Conservation (phyloP, 2,329 filamentous ascomycete genomes). For the Whalleya microplaca region DNA sequence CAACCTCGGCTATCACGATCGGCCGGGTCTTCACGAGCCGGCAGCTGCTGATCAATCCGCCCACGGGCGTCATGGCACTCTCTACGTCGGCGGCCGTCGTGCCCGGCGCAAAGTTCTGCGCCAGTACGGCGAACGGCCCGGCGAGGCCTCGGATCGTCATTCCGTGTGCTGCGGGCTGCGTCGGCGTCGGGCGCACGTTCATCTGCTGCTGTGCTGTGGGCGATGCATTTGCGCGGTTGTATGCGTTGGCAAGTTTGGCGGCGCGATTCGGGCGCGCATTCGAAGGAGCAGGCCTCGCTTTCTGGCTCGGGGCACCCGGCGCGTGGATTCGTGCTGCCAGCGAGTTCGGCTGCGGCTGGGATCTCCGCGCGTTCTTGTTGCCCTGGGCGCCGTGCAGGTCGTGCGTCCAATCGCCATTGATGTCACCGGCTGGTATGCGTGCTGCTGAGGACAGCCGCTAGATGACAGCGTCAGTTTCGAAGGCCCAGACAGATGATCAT, state of each 20-base stretch:
- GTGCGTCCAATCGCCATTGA: slow-evolving; percentile 73
- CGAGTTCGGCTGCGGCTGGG: slow-evolving; percentile 43
- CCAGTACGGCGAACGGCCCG: slow-evolving; percentile 72
- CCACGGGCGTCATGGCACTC: slow-evolving; percentile 77
- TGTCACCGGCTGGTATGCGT: slow-evolving; percentile 52
- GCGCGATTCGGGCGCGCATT: slow-evolving; percentile 38
- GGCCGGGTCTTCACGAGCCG: slow-evolving; percentile 68
- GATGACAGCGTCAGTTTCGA: slow-evolving; percentile 31
- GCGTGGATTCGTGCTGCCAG: slow-evolving; percentile 52
- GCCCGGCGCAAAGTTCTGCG: slow-evolving; percentile 80
- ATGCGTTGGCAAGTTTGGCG: slow-evolving; percentile 49
- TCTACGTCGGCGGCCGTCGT: slow-evolving; percentile 84
- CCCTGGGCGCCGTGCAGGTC: slow-evolving; percentile 61
- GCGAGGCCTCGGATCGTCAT: slow-evolving; percentile 75
- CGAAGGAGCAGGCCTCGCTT: slow-evolving; percentile 25
- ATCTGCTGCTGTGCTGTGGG: slow-evolving; percentile 40
- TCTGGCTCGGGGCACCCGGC: slow-evolving; percentile 40
- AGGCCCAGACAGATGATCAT: slow-evolving; percentile 4
- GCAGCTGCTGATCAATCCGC: slow-evolving; percentile 70
- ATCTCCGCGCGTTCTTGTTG: slow-evolving; percentile 43
- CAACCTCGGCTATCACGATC: slow-evolving; percentile 76
- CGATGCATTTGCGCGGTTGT: slow-evolving; percentile 46
- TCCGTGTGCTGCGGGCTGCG: slow-evolving; percentile 43
- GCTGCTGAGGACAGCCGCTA: slow-evolving; percentile 37
- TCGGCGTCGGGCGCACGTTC: slow-evolving; percentile 34